Evolutionary conservation across 257 asterid genomes (phyloP).

Genomic region (Buddleja alternifolia): DNA sequence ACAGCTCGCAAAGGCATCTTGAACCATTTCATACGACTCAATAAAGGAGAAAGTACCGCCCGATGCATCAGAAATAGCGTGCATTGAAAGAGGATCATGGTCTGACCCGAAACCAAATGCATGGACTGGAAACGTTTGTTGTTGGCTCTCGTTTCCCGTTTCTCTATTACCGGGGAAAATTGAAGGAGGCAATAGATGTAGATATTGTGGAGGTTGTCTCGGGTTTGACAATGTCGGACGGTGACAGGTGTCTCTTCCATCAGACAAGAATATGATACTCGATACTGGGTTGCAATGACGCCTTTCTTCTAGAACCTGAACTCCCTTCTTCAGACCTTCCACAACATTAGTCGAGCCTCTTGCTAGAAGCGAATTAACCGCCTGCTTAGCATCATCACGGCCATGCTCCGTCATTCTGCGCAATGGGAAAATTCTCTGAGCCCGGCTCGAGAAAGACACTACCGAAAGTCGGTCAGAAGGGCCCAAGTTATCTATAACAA

Average conservation of each 20-base stretch:
- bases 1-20: slow-evolving; percentile 31
- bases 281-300: slow-evolving; percentile 31
- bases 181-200: slow-evolving; percentile 24
- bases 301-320: slow-evolving; percentile 34
- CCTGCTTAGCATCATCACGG: slow-evolving; percentile 19
- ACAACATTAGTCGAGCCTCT: slow-evolving; percentile 30
- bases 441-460: slow-evolving; percentile 24
- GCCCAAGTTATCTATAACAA: slow-evolving; percentile 36
- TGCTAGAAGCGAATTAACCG: slow-evolving; percentile 6
- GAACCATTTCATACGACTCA: slow-evolving; percentile 19
- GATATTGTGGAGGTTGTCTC: not conserved
- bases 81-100: slow-evolving; percentile 29
- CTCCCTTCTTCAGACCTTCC: slow-evolving; percentile 34
- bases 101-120: slow-evolving; percentile 31
- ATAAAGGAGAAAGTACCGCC: slow-evolving; percentile 30
- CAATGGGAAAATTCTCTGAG: slow-evolving; percentile 22
- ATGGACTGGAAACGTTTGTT: slow-evolving; percentile 15
- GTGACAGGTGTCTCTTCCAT: slow-evolving; percentile 23
- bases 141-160: not conserved
- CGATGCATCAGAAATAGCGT: slow-evolving; percentile 27
- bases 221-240: not conserved
- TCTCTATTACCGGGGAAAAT: slow-evolving; percentile 17
- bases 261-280: slow-evolving; percentile 42
- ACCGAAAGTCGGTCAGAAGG: slow-evolving; percentile 31
- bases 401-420: slow-evolving; percentile 28